Percentiles rank a stretch among this genome's conserved stretches.
Evolutionary conservation across 1,284 basidiomycete genomes (phyloP).

Genomic region (Tilletia horrida): DNA sequence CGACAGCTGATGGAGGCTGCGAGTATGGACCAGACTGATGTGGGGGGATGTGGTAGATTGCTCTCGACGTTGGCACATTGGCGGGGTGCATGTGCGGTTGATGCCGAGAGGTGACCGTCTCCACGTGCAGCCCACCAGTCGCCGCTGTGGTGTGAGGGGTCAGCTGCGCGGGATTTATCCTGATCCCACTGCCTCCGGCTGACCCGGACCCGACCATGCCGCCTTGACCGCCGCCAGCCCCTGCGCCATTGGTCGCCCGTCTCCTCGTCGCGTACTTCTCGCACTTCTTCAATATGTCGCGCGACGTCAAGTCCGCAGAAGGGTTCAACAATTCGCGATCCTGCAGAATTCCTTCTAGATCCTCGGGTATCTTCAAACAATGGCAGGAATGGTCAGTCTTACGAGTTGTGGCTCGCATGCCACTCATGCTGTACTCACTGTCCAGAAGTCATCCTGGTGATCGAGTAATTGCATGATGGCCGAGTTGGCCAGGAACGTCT

Average conservation of each 20-base stretch:
- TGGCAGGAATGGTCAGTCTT: too few species aligned
- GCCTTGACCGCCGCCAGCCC: background rate
- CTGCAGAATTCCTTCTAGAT: conserved; percentile 45
- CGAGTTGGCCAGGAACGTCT: conserved; percentile 84
- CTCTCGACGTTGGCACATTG: background rate
- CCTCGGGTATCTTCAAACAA: conserved; percentile 33
- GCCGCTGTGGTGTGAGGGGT: background rate
- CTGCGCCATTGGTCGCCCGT: background rate
- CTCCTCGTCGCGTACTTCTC: conserved; percentile 42
- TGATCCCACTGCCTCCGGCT: background rate
- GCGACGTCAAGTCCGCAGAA: conserved; percentile 42
- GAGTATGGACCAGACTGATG: conserved; percentile 4
- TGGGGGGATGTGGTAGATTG: background rate
- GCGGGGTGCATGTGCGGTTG: conserved; percentile 4
- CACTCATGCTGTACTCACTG: conserved; percentile 12
- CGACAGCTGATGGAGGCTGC: conserved; percentile 3
- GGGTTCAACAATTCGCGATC: conserved; percentile 49
- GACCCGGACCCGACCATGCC: background rate
- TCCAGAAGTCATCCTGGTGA: conserved; percentile 81
- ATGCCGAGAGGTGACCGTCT: conserved; percentile 16
- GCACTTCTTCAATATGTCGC: conserved; percentile 50
- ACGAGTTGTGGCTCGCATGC: too few species aligned
- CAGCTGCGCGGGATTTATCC: background rate
- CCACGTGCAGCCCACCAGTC: conserved; percentile 2
- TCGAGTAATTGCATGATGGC: conserved; percentile 66